Conservation (phyloP, 441 rosid genomes). For the Pelargonium fulgidum region DNA sequence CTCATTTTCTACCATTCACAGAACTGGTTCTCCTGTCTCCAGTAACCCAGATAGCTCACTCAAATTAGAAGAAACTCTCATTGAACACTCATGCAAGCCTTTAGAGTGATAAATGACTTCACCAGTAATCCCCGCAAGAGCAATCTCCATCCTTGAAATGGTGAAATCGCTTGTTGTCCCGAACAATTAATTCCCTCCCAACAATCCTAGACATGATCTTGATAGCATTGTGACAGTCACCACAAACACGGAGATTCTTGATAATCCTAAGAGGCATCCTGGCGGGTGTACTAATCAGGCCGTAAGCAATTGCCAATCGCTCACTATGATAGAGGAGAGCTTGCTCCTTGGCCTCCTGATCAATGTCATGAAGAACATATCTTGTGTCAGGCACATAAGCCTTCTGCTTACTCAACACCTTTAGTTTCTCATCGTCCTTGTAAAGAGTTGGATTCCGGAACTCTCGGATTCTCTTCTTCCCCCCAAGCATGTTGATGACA, state of each 20-base stretch:
- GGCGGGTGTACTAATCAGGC: conserved; percentile 56
- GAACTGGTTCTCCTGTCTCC: conserved; percentile 10
- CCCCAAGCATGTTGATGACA: conserved; percentile 59
- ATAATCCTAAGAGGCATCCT: conserved; percentile 49
- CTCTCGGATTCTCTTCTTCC: conserved; percentile 53
- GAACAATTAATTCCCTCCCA: conserved; percentile 54
- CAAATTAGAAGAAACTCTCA: conserved; percentile 3
- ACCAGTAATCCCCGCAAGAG: conserved; percentile 89
- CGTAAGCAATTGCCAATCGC: conserved; percentile 57
- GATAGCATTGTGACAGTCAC: conserved; percentile 59
- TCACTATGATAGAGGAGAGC: conserved; percentile 79
- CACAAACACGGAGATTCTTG: conserved; percentile 56
- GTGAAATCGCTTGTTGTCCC: conserved; percentile 76
- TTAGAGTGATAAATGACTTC: conserved; percentile 17
- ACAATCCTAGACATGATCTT: conserved; percentile 65
- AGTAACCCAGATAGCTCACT: background rate
- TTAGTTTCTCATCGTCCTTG: conserved; percentile 67
- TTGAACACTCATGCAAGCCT: background rate
- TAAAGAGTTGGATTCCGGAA: conserved; percentile 54
- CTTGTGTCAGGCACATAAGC: conserved; percentile 73
- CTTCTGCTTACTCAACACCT: conserved; percentile 43
- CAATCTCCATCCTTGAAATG: conserved; percentile 71
- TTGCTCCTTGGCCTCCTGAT: conserved; percentile 84
- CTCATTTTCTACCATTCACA: conserved; percentile 10
- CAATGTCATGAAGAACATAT: conserved; percentile 73